Conservation (phyloP, 768 basidiomycete genomes). For the Strobilomyces confusus region DNA sequence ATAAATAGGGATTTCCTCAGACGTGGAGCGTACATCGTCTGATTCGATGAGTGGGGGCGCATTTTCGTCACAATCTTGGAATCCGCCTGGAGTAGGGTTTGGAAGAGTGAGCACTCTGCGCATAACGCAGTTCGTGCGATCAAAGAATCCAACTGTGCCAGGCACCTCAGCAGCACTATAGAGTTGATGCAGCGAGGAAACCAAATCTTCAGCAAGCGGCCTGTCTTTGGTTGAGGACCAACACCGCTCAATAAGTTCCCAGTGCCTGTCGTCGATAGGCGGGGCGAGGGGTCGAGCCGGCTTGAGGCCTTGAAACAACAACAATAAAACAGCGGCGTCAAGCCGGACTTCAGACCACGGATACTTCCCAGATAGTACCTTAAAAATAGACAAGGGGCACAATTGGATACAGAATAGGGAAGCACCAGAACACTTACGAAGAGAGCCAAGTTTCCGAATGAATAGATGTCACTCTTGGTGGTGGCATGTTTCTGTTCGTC, state of each 20-base stretch:
- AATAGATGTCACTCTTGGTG: no score
- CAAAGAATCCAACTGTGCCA: background rate
- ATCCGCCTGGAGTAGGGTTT: no score
- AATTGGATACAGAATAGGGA: no score
- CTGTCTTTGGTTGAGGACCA: slow-evolving; percentile 1
- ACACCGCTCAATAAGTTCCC: slow-evolving; percentile 2
- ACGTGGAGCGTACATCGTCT: no score
- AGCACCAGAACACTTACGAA: background rate
- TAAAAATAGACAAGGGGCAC: background rate
- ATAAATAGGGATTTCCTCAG: no score
- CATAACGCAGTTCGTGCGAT: no score
- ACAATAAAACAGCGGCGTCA: background rate
- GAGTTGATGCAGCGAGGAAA: background rate
- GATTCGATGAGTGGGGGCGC: no score
- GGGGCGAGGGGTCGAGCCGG: background rate
- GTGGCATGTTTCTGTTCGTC: background rate
- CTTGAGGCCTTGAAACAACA: background rate
- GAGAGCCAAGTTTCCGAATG: background rate
- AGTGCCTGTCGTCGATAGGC: no score
- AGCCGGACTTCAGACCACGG: no score
- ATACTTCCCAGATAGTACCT: background rate
- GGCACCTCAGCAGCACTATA: background rate
- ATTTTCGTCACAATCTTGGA: no score
- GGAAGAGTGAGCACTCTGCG: no score
- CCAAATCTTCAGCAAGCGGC: background rate